Evolutionary conservation across 192 early-diverging fungal genomes (phyloP).

Genomic region (Backusella luteola): DNA sequence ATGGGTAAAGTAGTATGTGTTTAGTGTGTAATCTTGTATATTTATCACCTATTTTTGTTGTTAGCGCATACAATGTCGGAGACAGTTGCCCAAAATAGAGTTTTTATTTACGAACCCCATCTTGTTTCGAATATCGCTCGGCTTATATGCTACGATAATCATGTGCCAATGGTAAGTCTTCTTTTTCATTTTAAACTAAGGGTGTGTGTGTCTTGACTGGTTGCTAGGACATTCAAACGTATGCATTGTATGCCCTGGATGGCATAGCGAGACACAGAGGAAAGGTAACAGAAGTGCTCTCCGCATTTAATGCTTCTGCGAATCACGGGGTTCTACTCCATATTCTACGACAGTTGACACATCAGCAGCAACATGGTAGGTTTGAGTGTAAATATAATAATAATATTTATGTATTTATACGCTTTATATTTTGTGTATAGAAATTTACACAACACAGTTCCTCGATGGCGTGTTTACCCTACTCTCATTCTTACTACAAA

Average conservation of each 20-base stretch:
- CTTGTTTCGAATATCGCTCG: constrained; percentile 77
- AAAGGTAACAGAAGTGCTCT: constrained; percentile 75
- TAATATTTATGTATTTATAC: not conserved
- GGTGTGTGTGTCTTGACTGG: not conserved
- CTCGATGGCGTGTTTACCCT: constrained; percentile 80
- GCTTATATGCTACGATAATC: constrained; percentile 65
- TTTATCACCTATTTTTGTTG: not conserved
- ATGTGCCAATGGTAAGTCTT: constrained; percentile 57
- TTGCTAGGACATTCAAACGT: constrained; percentile 70
- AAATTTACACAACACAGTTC: constrained; percentile 63
- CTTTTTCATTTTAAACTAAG: not conserved
- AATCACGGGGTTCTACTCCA: constrained; percentile 91
- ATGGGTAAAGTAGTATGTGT: constrained; percentile 51
- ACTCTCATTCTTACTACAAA: constrained; percentile 70
- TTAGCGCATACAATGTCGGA: constrained; percentile 62
- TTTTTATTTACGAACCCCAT: constrained; percentile 89
- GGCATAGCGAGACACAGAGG: constrained; percentile 76
- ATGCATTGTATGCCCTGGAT: constrained; percentile 82
- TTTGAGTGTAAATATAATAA: not conserved
- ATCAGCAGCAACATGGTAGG: not conserved
- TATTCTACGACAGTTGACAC: constrained; percentile 71
- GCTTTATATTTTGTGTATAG: not conserved
- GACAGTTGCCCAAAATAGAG: constrained; percentile 60
- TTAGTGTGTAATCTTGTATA: not conserved
- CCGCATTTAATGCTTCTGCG: constrained; percentile 86